These are phyloP conservation scores for Platismatia glauca DNA, from an alignment of 495 filamentous ascomycete species.

Conservation along the genomic window DNA sequence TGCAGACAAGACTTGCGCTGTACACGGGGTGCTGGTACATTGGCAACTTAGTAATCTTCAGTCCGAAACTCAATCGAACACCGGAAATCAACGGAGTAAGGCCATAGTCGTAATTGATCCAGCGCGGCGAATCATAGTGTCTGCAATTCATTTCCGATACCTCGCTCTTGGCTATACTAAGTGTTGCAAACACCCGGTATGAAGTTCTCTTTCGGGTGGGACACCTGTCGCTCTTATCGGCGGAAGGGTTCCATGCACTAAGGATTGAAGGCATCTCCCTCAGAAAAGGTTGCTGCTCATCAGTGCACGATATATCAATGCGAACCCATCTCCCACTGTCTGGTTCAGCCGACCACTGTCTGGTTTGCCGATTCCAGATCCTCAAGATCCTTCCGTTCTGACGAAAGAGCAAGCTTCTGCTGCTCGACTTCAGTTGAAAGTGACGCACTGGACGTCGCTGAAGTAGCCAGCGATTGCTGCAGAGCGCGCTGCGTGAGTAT, in stretches of 20 bases:
- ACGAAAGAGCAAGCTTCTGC: constrained; percentile 43
- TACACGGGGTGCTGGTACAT: neutral
- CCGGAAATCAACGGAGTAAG: neutral
- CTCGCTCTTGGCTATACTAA: neutral
- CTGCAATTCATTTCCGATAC: neutral
- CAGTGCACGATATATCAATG: neutral
- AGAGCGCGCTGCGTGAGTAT: constrained; percentile 35
- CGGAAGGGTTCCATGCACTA: neutral
- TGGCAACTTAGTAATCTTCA: neutral
- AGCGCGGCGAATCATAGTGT: neutral
- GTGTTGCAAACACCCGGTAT: neutral
- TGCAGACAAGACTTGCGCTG: neutral
- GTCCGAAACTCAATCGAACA: neutral
- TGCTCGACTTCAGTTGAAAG: constrained; percentile 46
- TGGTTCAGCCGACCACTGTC: neutral
- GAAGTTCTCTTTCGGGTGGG: neutral
- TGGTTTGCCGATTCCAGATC: constrained; percentile 43
- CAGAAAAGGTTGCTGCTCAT: neutral
- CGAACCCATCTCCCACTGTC: too few species aligned
- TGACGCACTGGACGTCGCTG: constrained; percentile 45
- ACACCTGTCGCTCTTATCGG: neutral
- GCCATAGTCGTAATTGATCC: neutral
- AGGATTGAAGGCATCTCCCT: neutral
- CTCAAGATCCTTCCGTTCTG: constrained; percentile 41
- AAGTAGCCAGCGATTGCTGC: constrained; percentile 44